These are phyloP conservation scores for Xylariaceae sp. DNA, from an alignment of 2,329 filamentous ascomycete species.

Conservation along the genomic window DNA sequence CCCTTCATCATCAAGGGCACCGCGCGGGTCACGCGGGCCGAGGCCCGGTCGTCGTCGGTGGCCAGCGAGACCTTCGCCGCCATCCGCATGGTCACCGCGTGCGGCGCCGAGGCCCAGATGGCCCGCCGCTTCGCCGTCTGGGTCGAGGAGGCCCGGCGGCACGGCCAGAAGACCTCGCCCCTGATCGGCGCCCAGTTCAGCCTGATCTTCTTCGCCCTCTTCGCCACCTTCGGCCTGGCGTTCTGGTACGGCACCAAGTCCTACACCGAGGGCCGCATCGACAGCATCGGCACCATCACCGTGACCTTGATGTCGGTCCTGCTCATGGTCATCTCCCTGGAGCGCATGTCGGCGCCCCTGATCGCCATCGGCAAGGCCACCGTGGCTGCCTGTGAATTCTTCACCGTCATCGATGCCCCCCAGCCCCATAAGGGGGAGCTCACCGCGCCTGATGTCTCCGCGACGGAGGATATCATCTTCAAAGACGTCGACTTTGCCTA, in stretches of 20 bases:
- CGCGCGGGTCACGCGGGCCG: conserved; percentile 38
- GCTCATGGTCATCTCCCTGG: conserved; percentile 48
- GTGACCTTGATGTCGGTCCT: conserved; percentile 52
- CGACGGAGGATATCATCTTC: conserved; percentile 50
- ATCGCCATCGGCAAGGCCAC: conserved; percentile 51
- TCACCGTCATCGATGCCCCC: conserved; percentile 45
- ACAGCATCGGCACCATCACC: conserved; percentile 45
- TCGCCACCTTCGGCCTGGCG: conserved; percentile 45
- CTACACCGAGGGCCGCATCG: conserved; percentile 36
- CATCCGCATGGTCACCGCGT: conserved; percentile 56
- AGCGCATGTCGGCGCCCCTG: conserved; percentile 49
- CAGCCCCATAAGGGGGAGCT: conserved; percentile 32
- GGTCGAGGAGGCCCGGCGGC: conserved; percentile 44
- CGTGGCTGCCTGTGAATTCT: conserved; percentile 51
- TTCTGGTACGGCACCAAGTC: conserved; percentile 58
- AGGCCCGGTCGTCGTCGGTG: conserved; percentile 50
- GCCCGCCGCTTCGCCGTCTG: conserved; percentile 45
- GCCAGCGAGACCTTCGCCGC: conserved; percentile 54
- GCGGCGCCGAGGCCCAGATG: conserved; percentile 51
- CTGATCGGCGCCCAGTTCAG: conserved; percentile 46
- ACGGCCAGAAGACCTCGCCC: conserved; percentile 42
- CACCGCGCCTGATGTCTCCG: conserved; percentile 40
- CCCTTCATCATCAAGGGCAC: conserved; percentile 50
- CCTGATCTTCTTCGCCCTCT: conserved; percentile 47
- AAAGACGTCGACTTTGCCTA: conserved; percentile 65